Evolutionary conservation across 2,329 filamentous ascomycete genomes (phyloP).

Genomic region (Penicillium sp.): DNA sequence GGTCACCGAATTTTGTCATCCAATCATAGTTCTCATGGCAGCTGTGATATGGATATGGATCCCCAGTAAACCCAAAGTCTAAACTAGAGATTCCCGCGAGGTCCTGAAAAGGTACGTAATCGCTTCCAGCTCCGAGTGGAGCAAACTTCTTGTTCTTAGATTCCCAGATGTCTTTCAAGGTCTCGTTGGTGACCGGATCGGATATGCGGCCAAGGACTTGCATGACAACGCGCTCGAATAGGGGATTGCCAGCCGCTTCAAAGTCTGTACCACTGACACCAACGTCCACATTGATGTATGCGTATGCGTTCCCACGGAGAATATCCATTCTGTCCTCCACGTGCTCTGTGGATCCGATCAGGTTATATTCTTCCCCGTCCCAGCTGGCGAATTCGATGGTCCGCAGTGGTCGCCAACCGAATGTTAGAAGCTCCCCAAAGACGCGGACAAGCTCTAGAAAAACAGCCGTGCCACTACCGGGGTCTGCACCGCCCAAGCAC

Average conservation of each 20-base stretch:
- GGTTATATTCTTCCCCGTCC: slow-evolving; percentile 92
- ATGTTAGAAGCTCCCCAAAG: slow-evolving; percentile 75
- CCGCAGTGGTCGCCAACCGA: slow-evolving; percentile 89
- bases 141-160: slow-evolving; percentile 63
- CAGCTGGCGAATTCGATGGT: slow-evolving; percentile 97
- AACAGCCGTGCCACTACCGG: slow-evolving; percentile 86
- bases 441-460: slow-evolving; percentile 88
- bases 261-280: slow-evolving; percentile 79
- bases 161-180: slow-evolving; percentile 78
- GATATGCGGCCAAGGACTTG: slow-evolving; percentile 74
- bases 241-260: slow-evolving; percentile 77
- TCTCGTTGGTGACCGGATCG: slow-evolving; percentile 74
- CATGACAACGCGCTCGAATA: slow-evolving; percentile 74
- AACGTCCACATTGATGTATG: slow-evolving; percentile 89
- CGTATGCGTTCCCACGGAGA: slow-evolving; percentile 75
- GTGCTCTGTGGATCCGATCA: slow-evolving; percentile 91
- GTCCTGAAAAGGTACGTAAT: slow-evolving; percentile 89
- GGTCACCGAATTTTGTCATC: slow-evolving; percentile 81
- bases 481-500: slow-evolving; percentile 85
- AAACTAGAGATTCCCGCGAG: slow-evolving; percentile 87
- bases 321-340: slow-evolving; percentile 82
- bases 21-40: slow-evolving; percentile 91
- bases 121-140: slow-evolving; percentile 74
- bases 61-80: slow-evolving; percentile 78
- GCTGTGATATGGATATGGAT: slow-evolving; percentile 73